These are phyloP conservation scores for Aureoboletus auriporus DNA, from an alignment of 768 basidiomycete genomes.

Conservation along the genomic window DNA sequence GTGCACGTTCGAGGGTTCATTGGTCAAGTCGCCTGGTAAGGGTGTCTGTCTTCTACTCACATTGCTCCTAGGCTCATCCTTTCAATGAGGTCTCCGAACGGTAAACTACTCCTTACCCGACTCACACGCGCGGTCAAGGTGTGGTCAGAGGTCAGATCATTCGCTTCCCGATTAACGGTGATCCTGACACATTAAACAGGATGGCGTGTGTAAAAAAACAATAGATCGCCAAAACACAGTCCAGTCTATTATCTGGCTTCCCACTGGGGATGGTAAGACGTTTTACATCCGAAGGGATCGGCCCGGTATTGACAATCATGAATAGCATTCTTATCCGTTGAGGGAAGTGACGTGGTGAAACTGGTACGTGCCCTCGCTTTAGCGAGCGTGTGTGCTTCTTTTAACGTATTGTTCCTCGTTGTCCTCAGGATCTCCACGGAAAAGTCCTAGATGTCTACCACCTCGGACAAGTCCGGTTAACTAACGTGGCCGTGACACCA, in stretches of 20 bases:
- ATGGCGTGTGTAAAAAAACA: constrained; percentile 47
- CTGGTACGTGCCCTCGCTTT: constrained; percentile 29
- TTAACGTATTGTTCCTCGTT: constrained; percentile 13
- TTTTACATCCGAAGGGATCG: constrained; percentile 3
- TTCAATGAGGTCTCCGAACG: constrained; percentile 43
- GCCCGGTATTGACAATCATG: constrained; percentile 11
- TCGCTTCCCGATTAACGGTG: background rate
- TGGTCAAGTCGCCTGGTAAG: constrained; percentile 51
- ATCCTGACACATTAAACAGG: constrained; percentile 27
- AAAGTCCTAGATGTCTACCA: constrained; percentile 40
- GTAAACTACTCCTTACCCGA: constrained; percentile 43
- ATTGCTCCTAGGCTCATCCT: constrained; percentile 3
- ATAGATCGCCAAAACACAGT: constrained; percentile 45
- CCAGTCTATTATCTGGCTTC: constrained; percentile 52
- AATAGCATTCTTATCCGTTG: constrained; percentile 50
- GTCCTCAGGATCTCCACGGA: constrained; percentile 41
- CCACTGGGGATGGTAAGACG: constrained; percentile 40
- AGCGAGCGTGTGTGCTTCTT: constrained; percentile 5
- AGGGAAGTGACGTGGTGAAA: constrained; percentile 44
- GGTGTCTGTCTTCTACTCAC: background rate
- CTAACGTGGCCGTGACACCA: constrained; percentile 48
- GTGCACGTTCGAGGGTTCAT: constrained; percentile 52
- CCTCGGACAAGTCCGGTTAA: constrained; percentile 43
- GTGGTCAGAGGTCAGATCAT: constrained; percentile 43
- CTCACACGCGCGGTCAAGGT: constrained; percentile 47